Base-by-base conservation (phyloP, 768 basidiomycete species). In the Coprinopsis sp. region DNA sequence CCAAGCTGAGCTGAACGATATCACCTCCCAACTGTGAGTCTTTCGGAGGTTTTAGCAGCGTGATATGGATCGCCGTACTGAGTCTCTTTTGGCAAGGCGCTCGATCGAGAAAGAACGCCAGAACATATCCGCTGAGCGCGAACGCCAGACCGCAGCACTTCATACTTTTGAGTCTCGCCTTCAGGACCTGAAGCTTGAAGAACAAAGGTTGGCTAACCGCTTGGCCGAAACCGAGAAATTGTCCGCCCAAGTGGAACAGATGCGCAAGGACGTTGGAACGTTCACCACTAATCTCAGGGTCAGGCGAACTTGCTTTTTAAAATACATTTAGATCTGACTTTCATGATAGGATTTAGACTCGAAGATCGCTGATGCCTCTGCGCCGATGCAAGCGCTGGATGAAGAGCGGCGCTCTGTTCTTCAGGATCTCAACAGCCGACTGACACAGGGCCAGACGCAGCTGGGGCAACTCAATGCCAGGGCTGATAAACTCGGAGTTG, bases 381-480 rank as follows among this genome's bases (percentile, higher is more conserved):
- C 68, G 2, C 87, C 87, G 1, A 84, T 89, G 28, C 74, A 81
- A 36, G 66, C 67, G 14, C 71, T 90, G 34, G 79, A 87, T 48
- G 67, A 66, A 36, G 77, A 81, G 39, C 70, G 81, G 49, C 67
- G 73, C 47, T 67, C 67, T 36, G 54, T 62, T 1, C 76, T 84
- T 53, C 64, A 63, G 6, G 81, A 81, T 31, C 53, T 81, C 46
- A 74, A 72, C 48, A 55, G 57, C 4, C 76, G 70, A 53, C 71
- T 79, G 23, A 43, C 58, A 6, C 72, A 76, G 49, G 81, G 80
- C 2, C 84, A 86, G 54, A 55, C 65, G 43, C 54, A 67, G 0
- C 72, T 71, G 1, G 82, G 89, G 58, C 82, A 84, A n/a, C 65
- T 87, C 40, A 84, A 81, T 52, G 75, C 74, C 55, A 78, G 70